Evolutionary conservation across 2,329 filamentous ascomycete species (phyloP), one percentile per base, ranked within the genome.

Genomic region (Penicillium sp.): DNA sequence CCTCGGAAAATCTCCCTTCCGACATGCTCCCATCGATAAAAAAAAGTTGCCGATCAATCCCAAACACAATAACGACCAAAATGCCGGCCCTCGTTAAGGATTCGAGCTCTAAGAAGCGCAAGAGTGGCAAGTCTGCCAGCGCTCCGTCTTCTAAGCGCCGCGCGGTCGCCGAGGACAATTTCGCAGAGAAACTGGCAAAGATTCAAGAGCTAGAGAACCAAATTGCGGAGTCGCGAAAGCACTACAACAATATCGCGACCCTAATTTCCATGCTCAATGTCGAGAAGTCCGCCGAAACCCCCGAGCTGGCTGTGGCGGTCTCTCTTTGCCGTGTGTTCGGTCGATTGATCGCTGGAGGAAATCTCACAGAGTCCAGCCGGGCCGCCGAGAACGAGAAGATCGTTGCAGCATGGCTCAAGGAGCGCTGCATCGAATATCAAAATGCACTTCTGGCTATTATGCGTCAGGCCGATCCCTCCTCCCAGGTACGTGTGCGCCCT

Each of bases 231-330:
- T 96, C 92, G 46, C 89, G 86, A 67, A 90, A 92, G 72, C 84
- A 96, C 75, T 96, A 95, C 80, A 96, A 96, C 79, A 91, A 96
- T 69, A 93, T 97, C 66, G 82, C 85, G 7, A 83, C 82, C 10
- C 76, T 97, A 36, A 78, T 96, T 43, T 81, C 81, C 40, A 81
- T 85, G 65, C 74, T 85, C 36, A 70, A 82, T 66, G 77, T 76
- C 34, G 76, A 77, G 27, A 72, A 81, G 3, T 70, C 77, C 18
- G 77, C 82, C 16, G 72, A 78, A 2, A 82, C 87, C 41, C 78
- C 83, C 4, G 80, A 83, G 10, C 77, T 90, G 44, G 76, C 89
- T 32, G 89, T 92, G 0, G 84, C 88, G 0, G 87, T 97, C 18
- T 88, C 92, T 2, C 80, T 97, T 45, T 96, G 92, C 72, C 84